Evolutionary conservation across 2,329 filamentous ascomycete species (phyloP).

Genomic region (Fusarium sp.): DNA sequence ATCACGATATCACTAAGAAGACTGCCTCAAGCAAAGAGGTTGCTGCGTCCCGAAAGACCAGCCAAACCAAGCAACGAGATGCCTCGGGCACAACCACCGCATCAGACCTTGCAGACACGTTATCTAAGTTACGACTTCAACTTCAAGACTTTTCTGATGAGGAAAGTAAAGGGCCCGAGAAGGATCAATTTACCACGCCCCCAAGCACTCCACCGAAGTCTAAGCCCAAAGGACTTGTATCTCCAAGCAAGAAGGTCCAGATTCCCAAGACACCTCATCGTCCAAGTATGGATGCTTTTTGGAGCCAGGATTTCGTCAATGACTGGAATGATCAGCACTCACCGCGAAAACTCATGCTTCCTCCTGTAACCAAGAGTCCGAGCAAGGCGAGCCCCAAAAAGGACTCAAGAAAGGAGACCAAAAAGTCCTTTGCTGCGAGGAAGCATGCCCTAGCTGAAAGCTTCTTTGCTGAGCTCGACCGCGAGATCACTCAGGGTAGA

Average conservation of each 20-base stretch:
- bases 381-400: slow-evolving; percentile 54
- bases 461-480: slow-evolving; percentile 81
- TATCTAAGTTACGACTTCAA: slow-evolving; percentile 48
- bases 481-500: slow-evolving; percentile 71
- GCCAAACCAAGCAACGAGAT: slow-evolving; percentile 6
- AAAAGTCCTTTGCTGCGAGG: slow-evolving; percentile 72
- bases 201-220: slow-evolving; percentile 41
- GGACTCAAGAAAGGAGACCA: slow-evolving; percentile 58
- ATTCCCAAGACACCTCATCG: slow-evolving; percentile 70
- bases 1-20: not conserved
- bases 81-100: slow-evolving; percentile 23
- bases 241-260: slow-evolving; percentile 52
- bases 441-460: slow-evolving; percentile 75
- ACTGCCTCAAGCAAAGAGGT: slow-evolving; percentile 10
- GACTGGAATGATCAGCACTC: slow-evolving; percentile 76
- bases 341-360: slow-evolving; percentile 61
- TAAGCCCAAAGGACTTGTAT: slow-evolving; percentile 45
- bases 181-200: slow-evolving; percentile 41
- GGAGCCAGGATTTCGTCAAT: slow-evolving; percentile 71
- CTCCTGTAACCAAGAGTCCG: slow-evolving; percentile 48
- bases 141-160: slow-evolving; percentile 46
- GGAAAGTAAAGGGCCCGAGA: slow-evolving; percentile 25
- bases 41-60: slow-evolving; percentile 11
- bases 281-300: slow-evolving; percentile 71
- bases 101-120: slow-evolving; percentile 44